These are phyloP conservation scores for Nyctanthes arbortristis DNA, from an alignment of 257 asterid genomes.

Conservation along the genomic window DNA sequence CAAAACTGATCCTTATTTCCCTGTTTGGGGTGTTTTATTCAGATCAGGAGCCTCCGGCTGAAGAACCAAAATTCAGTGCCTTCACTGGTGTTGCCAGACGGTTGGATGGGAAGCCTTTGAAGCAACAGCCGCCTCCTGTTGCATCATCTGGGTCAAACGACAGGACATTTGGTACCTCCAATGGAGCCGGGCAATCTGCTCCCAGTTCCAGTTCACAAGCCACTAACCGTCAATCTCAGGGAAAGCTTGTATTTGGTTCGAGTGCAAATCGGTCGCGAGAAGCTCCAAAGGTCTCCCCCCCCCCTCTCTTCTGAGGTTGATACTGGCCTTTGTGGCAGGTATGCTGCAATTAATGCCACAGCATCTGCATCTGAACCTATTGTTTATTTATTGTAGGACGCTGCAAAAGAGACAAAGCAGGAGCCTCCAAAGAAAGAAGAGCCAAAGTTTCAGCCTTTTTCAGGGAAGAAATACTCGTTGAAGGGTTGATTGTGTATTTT, in stretches of 20 bases:
- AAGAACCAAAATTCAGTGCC: conserved; percentile 80
- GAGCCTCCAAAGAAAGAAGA: conserved; percentile 81
- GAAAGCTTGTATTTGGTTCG: conserved; percentile 94
- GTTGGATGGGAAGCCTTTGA: conserved; percentile 83
- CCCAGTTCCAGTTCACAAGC: conserved; percentile 65
- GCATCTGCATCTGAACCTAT: not conserved
- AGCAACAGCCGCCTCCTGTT: conserved; percentile 52
- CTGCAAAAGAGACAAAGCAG: conserved; percentile 58
- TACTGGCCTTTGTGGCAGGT: not conserved
- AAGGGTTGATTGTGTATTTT: conserved; percentile 56
- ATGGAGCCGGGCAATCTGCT: conserved; percentile 45
- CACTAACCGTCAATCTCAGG: conserved; percentile 72
- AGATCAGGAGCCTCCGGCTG: conserved; percentile 60
- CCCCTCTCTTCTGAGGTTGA: not conserved
- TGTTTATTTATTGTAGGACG: conserved; percentile 40
- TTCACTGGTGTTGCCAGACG: conserved; percentile 83
- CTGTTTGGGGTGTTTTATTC: conserved; percentile 19
- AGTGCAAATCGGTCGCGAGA: conserved; percentile 53
- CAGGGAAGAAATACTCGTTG: conserved; percentile 72
- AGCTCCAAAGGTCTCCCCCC: conserved; percentile 50
- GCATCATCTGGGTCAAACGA: conserved; percentile 51
- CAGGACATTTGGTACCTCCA: conserved; percentile 41
- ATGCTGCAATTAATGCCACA: not conserved
- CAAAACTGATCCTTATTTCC: not conserved
- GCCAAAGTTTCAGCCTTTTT: conserved; percentile 66